A percentile compares a stretch with the other conserved stretches of the same genome.
Evolutionary conservation across 305 asterid genomes (phyloP).

Genomic region (Fraxinus angustifolia): DNA sequence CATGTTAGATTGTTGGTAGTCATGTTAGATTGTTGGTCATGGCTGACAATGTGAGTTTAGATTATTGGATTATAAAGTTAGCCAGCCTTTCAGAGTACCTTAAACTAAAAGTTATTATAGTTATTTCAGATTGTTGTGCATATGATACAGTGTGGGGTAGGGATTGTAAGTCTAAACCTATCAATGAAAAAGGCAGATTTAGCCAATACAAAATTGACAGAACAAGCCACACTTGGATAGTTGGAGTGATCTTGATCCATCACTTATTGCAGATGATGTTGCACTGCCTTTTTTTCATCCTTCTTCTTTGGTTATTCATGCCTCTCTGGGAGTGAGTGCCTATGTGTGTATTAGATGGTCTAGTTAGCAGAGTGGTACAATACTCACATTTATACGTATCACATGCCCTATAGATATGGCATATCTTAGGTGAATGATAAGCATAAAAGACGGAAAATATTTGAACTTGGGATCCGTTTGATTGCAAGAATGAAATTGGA

Average conservation of each 20-base stretch:
- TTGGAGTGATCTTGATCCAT: neutral
- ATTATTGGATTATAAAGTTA: neutral
- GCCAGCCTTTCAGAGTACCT: neutral
- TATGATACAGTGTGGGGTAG: neutral
- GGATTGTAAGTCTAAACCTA: neutral
- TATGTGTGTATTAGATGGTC: neutral
- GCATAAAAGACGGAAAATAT: neutral
- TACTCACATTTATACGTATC: neutral
- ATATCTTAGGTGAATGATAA: neutral
- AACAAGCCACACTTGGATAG: neutral
- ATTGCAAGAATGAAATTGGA: too few species aligned
- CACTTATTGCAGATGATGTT: neutral
- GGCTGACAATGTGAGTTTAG: neutral
- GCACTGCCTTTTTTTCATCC: neutral
- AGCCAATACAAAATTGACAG: neutral
- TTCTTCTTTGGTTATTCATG: neutral
- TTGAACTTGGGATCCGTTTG: neutral
- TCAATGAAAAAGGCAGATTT: neutral
- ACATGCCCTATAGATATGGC: neutral
- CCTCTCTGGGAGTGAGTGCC: neutral
- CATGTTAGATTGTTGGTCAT: neutral
- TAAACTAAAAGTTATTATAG: neutral
- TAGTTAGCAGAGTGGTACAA: neutral
- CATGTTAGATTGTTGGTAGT: neutral
- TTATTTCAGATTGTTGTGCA: neutral